Base-by-base conservation (phyloP, 2,329 filamentous ascomycete genomes). In the Fusarium pseudocircinatum region DNA sequence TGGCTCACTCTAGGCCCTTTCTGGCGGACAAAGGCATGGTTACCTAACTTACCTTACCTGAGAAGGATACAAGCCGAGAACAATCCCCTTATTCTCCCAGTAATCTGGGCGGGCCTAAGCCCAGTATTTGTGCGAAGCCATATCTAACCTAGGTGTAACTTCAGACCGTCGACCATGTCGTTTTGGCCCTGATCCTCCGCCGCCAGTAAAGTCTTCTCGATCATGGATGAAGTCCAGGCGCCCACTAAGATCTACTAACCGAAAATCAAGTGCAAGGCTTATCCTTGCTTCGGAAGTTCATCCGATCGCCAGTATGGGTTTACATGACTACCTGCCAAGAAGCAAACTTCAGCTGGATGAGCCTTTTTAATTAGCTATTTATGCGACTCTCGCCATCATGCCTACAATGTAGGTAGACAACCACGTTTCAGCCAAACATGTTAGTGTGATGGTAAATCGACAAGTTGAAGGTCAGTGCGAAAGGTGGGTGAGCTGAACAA, bases 211-310 rank as follows among this genome's bases (percentile, higher is more conserved):
- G 28, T 24, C 60, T 42, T 60, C 44, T 64, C n/a, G n/a, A 26
- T 44, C 50, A 43, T 49, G 37, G 40, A 47, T 32, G 60, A 60
- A 42, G 56, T 54, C 34, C 36, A 39, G 59, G 53, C 24, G 24
- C 50, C 64, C 65, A 65, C 74, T 75, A 77, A 70, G 70, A 77
- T 77, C 70, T 74, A 74, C 68, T 74, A 75, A 63, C 60, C 66
- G 63, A 75, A 64, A 67, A 62, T 12, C 44, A 46, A 46, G 34
- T 44, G 34, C 64, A 43, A 63, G 46, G 61, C 36, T 59, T 53
- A 71, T 63, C 66, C 52, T 37, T 50, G 59, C 58, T 42, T 58
- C 36, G 36, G 18, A 49, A 52, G 49, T 18, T 37, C 53, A 49
- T 57, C 73, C 61, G 71, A 75, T 76, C 67, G 64, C 12, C 44